These are phyloP conservation scores for Aphanomyces cochlioides DNA, from an alignment of 352 stramenopile species.

Conservation along the genomic window DNA sequence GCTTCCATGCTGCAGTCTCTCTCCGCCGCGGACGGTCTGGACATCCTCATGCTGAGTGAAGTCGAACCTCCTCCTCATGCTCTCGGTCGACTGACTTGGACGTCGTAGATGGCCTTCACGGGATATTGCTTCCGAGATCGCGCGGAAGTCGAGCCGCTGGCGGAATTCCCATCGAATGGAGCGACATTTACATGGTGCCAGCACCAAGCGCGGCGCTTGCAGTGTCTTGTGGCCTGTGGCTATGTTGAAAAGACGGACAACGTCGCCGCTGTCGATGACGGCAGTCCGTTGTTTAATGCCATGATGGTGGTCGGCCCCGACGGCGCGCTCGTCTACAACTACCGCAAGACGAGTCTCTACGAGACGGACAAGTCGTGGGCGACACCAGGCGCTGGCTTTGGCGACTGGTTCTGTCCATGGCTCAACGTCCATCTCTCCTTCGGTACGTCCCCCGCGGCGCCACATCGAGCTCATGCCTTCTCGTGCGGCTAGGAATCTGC, in stretches of 20 bases:
- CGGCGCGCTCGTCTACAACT: constrained; percentile 63
- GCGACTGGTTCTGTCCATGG: constrained; percentile 68
- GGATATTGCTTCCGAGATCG: constrained; percentile 72
- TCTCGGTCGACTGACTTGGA: background rate
- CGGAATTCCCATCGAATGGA: constrained; percentile 51
- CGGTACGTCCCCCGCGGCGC: constrained; percentile 23
- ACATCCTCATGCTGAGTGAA: constrained; percentile 78
- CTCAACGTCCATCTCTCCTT: constrained; percentile 75
- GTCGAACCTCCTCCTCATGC: constrained; percentile 33
- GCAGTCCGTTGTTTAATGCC: constrained; percentile 59
- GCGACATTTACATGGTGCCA: constrained; percentile 67
- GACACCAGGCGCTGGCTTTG: constrained; percentile 54
- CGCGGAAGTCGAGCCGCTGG: constrained; percentile 53
- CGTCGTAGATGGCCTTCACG: constrained; percentile 69
- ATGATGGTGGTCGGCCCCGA: constrained; percentile 74
- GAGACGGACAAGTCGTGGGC: constrained; percentile 81
- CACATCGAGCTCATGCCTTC: background rate
- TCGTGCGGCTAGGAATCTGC: constrained; percentile 50
- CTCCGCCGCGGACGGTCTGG: constrained; percentile 43
- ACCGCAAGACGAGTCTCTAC: constrained; percentile 80
- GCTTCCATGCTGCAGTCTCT: constrained; percentile 58
- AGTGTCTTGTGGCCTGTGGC: constrained; percentile 35
- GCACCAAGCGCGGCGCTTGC: constrained; percentile 51
- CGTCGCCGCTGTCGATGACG: constrained; percentile 10
- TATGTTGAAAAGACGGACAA: constrained; percentile 29